Evolutionary conservation across 345 rosid species (phyloP).

Genomic region (Populus deltoides): DNA sequence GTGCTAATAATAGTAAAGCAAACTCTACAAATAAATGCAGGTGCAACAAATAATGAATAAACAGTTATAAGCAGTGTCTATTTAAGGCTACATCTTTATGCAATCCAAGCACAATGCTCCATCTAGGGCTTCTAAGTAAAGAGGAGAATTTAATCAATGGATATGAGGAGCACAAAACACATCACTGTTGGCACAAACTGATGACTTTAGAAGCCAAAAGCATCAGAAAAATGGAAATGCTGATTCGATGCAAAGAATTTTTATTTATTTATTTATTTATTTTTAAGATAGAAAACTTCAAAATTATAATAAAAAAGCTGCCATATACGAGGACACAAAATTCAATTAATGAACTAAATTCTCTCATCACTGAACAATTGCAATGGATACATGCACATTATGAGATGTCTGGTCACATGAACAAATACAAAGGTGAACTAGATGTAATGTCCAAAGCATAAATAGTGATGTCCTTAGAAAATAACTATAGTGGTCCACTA

Average conservation of each 20-base stretch:
- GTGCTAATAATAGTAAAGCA: background rate
- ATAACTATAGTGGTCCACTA: background rate
- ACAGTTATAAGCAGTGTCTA: background rate
- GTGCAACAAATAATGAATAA: background rate
- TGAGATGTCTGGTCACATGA: background rate
- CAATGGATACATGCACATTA: background rate
- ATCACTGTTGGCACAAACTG: background rate
- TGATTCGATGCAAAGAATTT: background rate
- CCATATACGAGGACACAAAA: background rate
- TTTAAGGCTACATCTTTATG: background rate
- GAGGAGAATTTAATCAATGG: background rate
- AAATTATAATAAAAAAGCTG: background rate
- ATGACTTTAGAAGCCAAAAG: background rate
- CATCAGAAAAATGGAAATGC: background rate
- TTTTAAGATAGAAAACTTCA: background rate
- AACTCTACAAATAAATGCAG: slow-evolving; percentile 6
- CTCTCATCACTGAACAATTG: background rate
- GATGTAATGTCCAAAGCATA: background rate
- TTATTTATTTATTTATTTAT: background rate
- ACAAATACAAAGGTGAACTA: background rate
- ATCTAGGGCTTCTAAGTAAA: background rate
- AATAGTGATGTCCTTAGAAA: background rate
- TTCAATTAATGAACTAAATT: background rate
- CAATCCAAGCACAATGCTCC: background rate
- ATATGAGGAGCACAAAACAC: background rate